Conservation (phyloP, 305 asterid species). For the Solanum hybrid region DNA sequence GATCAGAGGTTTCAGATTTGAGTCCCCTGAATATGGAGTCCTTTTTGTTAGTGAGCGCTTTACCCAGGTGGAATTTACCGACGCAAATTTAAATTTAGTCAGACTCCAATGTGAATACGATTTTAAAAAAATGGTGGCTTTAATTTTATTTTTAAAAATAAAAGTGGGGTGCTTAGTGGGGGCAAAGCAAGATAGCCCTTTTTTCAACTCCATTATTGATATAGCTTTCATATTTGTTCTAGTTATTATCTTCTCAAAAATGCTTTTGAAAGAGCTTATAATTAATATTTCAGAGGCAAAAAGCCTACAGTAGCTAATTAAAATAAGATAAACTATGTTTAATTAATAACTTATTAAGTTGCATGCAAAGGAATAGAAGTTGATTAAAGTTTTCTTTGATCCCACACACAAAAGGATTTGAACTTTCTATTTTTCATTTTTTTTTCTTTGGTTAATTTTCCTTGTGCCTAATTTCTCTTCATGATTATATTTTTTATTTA, state of each 20-base stretch:
- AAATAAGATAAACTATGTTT: neutral
- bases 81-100: no score
- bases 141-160: conserved; percentile 3
- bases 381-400: neutral
- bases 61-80: no score
- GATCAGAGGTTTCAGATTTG: no score
- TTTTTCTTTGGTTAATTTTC: neutral
- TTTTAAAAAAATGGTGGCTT: conserved; percentile 23
- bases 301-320: conserved; percentile 1
- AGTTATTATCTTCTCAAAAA: conserved; percentile 36
- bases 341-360: conserved; percentile 5
- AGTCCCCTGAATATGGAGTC: no score
- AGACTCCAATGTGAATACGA: no score
- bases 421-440: neutral
- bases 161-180: conserved; percentile 44
- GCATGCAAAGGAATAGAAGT: neutral
- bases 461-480: neutral
- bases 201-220: conserved; percentile 48
- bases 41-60: no score
- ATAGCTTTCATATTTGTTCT: conserved; percentile 24
- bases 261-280: neutral
- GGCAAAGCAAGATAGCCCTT: conserved; percentile 31
- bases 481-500: neutral
- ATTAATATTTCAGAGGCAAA: neutral
- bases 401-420: neutral